These are phyloP conservation scores for Coprinellus micaceus DNA, from an alignment of 768 basidiomycete genomes.

Conservation along the genomic window DNA sequence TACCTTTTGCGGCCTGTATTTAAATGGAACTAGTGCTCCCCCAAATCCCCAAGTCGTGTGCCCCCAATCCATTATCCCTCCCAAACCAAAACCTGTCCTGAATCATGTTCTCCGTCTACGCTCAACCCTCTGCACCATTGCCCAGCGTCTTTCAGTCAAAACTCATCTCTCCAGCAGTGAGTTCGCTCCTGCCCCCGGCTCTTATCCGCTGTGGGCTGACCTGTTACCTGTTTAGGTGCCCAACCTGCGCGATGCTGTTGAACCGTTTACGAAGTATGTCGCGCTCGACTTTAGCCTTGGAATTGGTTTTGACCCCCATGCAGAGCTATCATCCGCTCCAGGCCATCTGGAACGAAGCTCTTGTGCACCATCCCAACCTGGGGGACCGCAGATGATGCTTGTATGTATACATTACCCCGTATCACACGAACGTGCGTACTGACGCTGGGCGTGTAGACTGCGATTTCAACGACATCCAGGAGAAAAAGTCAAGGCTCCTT, in stretches of 20 bases:
- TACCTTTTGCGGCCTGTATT: neutral
- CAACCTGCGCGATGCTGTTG: constrained; percentile 52
- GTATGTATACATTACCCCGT: constrained; percentile 33
- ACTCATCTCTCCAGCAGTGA: constrained; percentile 17
- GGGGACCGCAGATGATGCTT: constrained; percentile 53
- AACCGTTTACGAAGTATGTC: constrained; percentile 58
- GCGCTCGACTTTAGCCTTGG: neutral
- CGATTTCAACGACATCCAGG: constrained; percentile 68
- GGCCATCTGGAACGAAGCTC: constrained; percentile 47
- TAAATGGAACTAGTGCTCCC: neutral
- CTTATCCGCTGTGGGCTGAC: neutral
- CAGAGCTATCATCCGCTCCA: constrained; percentile 49
- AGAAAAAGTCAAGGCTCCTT: constrained; percentile 58
- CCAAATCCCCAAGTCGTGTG: constrained; percentile 4
- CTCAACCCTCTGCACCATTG: constrained; percentile 14
- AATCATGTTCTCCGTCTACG: constrained; percentile 25
- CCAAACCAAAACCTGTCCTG: neutral
- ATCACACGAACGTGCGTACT: neutral
- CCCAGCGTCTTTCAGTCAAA: constrained; percentile 14
- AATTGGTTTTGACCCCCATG: neutral
- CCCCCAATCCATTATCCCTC: constrained; percentile 1
- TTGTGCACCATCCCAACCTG: constrained; percentile 69
- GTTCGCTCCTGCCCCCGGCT: neutral
- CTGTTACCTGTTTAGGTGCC: constrained; percentile 36
- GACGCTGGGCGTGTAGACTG: constrained; percentile 35